Evolutionary conservation across 179 eudicot genomes (phyloP).

Genomic region (Amaranthus tricolor): DNA sequence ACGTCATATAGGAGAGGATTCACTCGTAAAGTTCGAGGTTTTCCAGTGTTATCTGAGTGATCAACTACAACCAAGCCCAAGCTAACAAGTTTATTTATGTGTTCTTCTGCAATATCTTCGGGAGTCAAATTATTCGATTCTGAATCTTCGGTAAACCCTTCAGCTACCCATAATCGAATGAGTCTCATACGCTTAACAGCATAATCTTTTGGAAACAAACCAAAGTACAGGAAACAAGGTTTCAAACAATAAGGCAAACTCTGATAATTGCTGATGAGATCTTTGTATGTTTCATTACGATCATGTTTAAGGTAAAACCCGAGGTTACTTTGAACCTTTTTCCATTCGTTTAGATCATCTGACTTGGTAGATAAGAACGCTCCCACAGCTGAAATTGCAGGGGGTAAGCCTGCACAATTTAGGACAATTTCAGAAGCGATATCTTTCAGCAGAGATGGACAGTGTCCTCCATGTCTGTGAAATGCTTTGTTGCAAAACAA

Average conservation of each 20-base stretch:
- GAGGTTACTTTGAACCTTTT: conserved; percentile 25
- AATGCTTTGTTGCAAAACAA: conserved; percentile 37
- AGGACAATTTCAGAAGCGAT: conserved; percentile 21
- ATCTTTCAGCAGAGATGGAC: conserved; percentile 17
- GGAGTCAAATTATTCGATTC: neutral
- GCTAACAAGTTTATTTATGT: conserved; percentile 24
- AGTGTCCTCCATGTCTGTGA: neutral
- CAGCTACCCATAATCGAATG: conserved; percentile 40
- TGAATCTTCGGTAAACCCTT: conserved; percentile 21
- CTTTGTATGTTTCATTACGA: conserved; percentile 7
- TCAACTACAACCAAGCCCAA: conserved; percentile 31
- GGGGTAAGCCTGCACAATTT: conserved; percentile 39
- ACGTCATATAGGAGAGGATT: conserved; percentile 24
- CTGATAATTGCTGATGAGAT: conserved; percentile 24
- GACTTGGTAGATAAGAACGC: conserved; percentile 25
- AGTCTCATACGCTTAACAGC: conserved; percentile 21
- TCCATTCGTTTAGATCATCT: conserved; percentile 24
- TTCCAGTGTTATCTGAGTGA: conserved; percentile 3
- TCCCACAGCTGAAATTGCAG: conserved; percentile 30
- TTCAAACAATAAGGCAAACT: conserved; percentile 30
- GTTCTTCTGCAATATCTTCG: conserved; percentile 34
- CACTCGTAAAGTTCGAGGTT: conserved; percentile 19
- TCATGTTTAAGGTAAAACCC: conserved; percentile 20
- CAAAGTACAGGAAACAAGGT: conserved; percentile 37
- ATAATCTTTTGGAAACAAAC: conserved; percentile 31